Percentiles rank a stretch among this genome's conserved stretches.
Conservation (phyloP, 2,329 filamentous ascomycete genomes). For the Nothomitra cinnamomea region DNA sequence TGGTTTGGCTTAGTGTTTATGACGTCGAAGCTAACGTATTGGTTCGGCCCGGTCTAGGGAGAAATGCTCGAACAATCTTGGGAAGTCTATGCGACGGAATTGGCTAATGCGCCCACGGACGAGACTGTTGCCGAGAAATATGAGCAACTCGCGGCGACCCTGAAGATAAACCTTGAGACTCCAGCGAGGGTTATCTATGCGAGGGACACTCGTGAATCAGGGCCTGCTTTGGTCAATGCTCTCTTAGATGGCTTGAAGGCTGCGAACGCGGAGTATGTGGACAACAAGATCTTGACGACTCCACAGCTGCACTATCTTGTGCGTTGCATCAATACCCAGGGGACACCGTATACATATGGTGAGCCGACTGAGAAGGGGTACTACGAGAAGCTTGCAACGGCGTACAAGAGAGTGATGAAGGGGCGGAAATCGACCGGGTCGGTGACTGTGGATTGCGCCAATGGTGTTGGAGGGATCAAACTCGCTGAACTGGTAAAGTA, state of each 20-base stretch:
- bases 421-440: slow-evolving; percentile 56
- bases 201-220: slow-evolving; percentile 83
- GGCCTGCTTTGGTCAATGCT: slow-evolving; percentile 63
- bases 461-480: slow-evolving; percentile 90
- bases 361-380: slow-evolving; percentile 81
- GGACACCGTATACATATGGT: slow-evolving; percentile 74
- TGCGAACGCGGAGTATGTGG: slow-evolving; percentile 54
- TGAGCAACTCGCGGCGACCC: slow-evolving; percentile 53
- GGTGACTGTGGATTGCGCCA: slow-evolving; percentile 85
- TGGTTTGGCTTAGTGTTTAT: slow-evolving; percentile 2
- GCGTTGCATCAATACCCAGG: slow-evolving; percentile 83
- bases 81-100: slow-evolving; percentile 73
- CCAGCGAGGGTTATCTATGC: slow-evolving; percentile 75
- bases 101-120: slow-evolving; percentile 71
- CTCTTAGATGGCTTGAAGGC: slow-evolving; percentile 66
- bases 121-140: slow-evolving; percentile 62
- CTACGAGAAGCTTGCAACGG: slow-evolving; percentile 76
- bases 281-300: slow-evolving; percentile 85
- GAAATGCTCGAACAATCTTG: slow-evolving; percentile 93
- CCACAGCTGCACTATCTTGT: slow-evolving; percentile 97
- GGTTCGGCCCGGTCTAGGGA: slow-evolving; percentile 32
- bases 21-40: neutral
- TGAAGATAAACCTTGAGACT: slow-evolving; percentile 55
- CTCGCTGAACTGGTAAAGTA: slow-evolving; percentile 72
- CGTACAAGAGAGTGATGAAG: slow-evolving; percentile 71